These are phyloP conservation scores for Pseudopithomyces maydicus DNA, from an alignment of 2,329 filamentous ascomycete genomes.

Conservation along the genomic window DNA sequence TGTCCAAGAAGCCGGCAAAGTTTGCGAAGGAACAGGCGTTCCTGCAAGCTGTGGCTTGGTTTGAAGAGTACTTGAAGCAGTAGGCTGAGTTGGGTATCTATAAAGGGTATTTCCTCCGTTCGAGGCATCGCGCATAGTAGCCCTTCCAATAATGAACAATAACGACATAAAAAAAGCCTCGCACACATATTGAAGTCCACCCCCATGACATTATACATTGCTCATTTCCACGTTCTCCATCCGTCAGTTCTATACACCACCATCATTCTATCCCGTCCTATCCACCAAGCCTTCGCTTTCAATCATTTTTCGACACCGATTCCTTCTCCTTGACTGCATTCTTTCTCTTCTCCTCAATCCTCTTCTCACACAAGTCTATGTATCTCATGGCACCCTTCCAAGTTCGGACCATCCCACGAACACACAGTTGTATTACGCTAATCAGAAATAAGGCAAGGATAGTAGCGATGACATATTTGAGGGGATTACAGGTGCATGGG, in stretches of 20 bases:
- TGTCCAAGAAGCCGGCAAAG: conserved; percentile 60
- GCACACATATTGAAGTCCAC: no score
- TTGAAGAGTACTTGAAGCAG: conserved; percentile 64
- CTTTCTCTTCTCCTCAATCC: background rate
- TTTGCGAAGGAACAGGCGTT: conserved; percentile 85
- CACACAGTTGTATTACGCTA: conserved; percentile 10
- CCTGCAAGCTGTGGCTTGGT: conserved; percentile 77
- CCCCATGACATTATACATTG: no score
- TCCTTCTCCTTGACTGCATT: background rate
- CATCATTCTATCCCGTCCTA: no score
- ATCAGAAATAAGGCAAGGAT: conserved; percentile 11
- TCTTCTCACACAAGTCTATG: background rate
- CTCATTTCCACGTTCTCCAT: no score
- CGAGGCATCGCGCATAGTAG: background rate
- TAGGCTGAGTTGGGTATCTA: background rate
- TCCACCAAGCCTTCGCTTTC: no score
- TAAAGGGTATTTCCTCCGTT: no score
- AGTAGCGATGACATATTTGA: conserved; percentile 11
- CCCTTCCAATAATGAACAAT: background rate
- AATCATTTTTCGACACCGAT: no score
- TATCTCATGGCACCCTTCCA: background rate
- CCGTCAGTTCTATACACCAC: no score
- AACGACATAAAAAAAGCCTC: background rate
- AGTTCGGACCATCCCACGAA: conserved; percentile 6
- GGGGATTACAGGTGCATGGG: background rate